These are phyloP conservation scores for Pichia cabralensis DNA, from an alignment of 805 yeast species.

Conservation along the genomic window DNA sequence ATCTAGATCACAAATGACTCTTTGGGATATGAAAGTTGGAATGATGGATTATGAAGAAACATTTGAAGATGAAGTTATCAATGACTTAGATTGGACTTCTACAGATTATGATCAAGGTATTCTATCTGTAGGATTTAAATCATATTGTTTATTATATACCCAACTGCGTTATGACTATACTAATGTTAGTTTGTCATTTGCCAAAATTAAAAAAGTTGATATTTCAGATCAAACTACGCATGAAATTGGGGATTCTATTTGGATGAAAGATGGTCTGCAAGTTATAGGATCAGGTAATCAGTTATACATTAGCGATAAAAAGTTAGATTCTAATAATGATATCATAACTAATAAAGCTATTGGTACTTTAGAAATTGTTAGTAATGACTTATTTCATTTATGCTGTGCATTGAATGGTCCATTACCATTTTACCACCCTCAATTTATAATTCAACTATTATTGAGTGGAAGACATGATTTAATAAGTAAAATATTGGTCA, in stretches of 20 bases:
- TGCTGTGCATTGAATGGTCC: constrained; percentile 81
- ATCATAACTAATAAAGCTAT: constrained; percentile 42
- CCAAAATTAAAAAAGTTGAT: constrained; percentile 64
- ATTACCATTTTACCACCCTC: constrained; percentile 85
- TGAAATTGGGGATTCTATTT: constrained; percentile 77
- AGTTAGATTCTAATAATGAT: constrained; percentile 42
- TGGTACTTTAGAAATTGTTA: constrained; percentile 47
- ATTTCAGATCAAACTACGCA: constrained; percentile 66
- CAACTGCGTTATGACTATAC: constrained; percentile 87
- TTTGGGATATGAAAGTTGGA: constrained; percentile 73
- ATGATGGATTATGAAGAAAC: constrained; percentile 54
- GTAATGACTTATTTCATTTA: constrained; percentile 52
- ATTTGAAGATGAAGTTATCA: constrained; percentile 31
- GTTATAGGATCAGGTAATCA: constrained; percentile 89
- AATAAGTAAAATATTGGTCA: constrained; percentile 47
- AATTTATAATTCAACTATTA: constrained; percentile 65
- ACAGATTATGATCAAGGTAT: constrained; percentile 57
- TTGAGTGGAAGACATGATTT: constrained; percentile 48
- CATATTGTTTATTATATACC: constrained; percentile 57
- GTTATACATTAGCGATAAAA: constrained; percentile 68
- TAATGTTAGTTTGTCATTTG: constrained; percentile 65
- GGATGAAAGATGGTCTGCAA: constrained; percentile 72
- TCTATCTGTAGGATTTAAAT: constrained; percentile 67
- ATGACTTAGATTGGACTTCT: constrained; percentile 85
- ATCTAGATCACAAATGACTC: constrained; percentile 38